phyloP scores from a whole-genome alignment of 2,329 filamentous ascomycete genomes.

The Setomelanomma holmii region DNA sequence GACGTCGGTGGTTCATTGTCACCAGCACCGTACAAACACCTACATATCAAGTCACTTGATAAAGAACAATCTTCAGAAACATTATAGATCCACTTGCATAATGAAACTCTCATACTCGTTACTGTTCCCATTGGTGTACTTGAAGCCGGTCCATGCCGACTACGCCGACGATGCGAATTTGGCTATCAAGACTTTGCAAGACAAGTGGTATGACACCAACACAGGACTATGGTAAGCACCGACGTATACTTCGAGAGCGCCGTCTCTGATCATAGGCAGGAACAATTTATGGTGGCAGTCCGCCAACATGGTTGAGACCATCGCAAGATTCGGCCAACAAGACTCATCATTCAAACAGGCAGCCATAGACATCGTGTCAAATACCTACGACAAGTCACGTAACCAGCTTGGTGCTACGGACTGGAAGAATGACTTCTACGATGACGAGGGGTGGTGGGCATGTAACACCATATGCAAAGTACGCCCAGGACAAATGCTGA shows the following conservation, averaged over 20 bases:
- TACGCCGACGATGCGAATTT: constrained; percentile 35
- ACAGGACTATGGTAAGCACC: constrained; percentile 43
- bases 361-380: constrained; percentile 39
- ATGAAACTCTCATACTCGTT: constrained; percentile 31
- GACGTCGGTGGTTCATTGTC: constrained; percentile 6
- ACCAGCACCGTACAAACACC: background rate
- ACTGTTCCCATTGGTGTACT: constrained; percentile 21
- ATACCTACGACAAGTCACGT: constrained; percentile 41
- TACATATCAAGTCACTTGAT: background rate
- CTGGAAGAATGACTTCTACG: constrained; percentile 63
- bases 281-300: constrained; percentile 48
- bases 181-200: constrained; percentile 38
- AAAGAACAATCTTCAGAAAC: too few relatives aligned
- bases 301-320: constrained; percentile 44
- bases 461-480: too few relatives aligned
- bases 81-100: constrained; percentile 5
- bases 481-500: too few relatives aligned
- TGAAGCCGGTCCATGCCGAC: constrained; percentile 21
- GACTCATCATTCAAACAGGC: constrained; percentile 37
- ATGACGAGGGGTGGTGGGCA: constrained; percentile 70
- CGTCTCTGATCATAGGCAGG: constrained; percentile 14
- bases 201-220: constrained; percentile 42
- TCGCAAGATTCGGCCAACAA: constrained; percentile 40
- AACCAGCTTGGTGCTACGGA: constrained; percentile 31
- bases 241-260: background rate